phyloP scores from a whole-genome alignment of 306 rosid genomes.

The Corylus americana region DNA sequence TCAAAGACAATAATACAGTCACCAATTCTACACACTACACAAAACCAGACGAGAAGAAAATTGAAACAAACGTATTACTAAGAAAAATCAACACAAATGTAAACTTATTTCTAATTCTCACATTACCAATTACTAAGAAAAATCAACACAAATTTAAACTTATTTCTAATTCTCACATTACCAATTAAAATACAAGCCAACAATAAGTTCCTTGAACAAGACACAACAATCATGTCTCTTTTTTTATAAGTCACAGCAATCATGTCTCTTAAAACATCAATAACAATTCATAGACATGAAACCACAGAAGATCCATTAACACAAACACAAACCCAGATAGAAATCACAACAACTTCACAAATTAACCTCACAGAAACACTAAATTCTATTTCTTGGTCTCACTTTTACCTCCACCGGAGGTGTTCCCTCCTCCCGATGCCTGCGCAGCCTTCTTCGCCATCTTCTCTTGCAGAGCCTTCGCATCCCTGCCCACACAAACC shows the following conservation, averaged over 20 bases:
- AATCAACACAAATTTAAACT: background rate
- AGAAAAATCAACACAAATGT: background rate
- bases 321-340: background rate
- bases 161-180: background rate
- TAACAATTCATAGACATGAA: background rate
- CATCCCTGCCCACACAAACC: conserved; percentile 4
- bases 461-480: conserved; percentile 13
- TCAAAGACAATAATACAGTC: background rate
- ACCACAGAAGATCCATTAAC: background rate
- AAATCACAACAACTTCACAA: background rate
- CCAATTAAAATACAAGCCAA: conserved; percentile 4
- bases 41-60: background rate
- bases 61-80: background rate
- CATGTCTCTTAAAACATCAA: background rate
- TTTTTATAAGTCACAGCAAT: background rate
- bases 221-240: background rate
- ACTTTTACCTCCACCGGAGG: conserved; percentile 14
- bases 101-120: background rate
- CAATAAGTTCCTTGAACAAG: background rate
- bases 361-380: background rate
- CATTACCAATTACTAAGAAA: background rate
- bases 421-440: background rate
- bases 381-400: background rate
- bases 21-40: background rate
- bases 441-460: conserved; percentile 4